Base-by-base conservation (phyloP, 202 grass and related monocot genomes). In the Hordeum pubiflorum region DNA sequence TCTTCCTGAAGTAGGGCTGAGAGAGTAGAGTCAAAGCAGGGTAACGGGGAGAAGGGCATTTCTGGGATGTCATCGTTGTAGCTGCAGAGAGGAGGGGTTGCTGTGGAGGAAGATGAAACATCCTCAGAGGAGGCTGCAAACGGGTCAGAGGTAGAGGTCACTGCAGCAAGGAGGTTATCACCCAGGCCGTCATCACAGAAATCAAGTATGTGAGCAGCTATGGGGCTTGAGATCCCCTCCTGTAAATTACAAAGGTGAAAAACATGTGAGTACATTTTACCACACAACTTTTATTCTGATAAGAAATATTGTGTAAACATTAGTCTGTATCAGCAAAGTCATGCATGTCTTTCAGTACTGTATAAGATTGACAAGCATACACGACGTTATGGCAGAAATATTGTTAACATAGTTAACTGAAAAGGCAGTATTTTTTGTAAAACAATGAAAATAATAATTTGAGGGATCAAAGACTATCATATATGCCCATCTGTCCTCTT, bases 211-310 rank as follows among this genome's bases (percentile, higher is more conserved):
- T 91, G 92, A 60, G 86, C 85, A 56, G 87, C 90, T 82, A 96
- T 91, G 60, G 92, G 89, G 81, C 89, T 99, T 78, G 92, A 95
- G 75, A 99, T 88, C 17, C 74, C 90, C 58, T 95, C 96, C 92
- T 99, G 88, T 63, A 87, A 81, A 80, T 78, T 80, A 83, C 32
- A 69, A 26, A 83, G 21, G 31, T 54, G 44, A 77, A 56, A 10
- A 64, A 73, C 41, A 37, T n/a, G 75, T 78, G 18, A 87, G 52
- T 63, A 58, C 11, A 48, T 86, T 61, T 69, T 27, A 24, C 23
- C 52, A 46, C 76, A 61, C 7, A 3, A 55, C 1, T 32, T 58
- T 9, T 74, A 11, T 65, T 61, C 14, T 33, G 31, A 66, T 27
- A 65, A 79, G 39, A 44, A 12, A 63, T 31, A 37, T 52, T 12